These are phyloP conservation scores for Aristolochia contorta DNA, from an alignment of 164 flowering plant genomes.

Conservation along the genomic window DNA sequence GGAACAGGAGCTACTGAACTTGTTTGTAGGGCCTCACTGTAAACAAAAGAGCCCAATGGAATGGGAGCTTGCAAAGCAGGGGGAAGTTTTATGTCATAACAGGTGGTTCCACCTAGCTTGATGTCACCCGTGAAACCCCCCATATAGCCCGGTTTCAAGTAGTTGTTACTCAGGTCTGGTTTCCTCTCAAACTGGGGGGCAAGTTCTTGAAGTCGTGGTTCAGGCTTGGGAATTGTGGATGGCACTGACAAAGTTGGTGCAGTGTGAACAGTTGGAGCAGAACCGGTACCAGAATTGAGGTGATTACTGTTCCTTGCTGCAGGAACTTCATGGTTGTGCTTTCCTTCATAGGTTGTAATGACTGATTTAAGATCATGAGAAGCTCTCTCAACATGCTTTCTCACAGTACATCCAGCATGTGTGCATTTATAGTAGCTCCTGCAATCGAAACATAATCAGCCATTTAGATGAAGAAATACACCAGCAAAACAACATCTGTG, in stretches of 20 bases:
- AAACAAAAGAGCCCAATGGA: conserved; percentile 32
- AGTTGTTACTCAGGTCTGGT: conserved; percentile 26
- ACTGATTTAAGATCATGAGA: conserved; percentile 62
- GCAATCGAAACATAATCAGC: conserved; percentile 1
- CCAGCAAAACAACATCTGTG: neutral
- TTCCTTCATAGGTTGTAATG: conserved; percentile 78
- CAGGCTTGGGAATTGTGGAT: conserved; percentile 32
- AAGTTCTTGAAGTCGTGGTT: conserved; percentile 35
- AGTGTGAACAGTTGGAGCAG: conserved; percentile 20
- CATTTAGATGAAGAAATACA: neutral
- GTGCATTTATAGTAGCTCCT: conserved; percentile 98
- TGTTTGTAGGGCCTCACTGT: conserved; percentile 15
- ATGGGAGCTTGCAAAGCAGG: conserved; percentile 26
- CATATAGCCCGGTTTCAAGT: conserved; percentile 25
- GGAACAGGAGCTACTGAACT: conserved; percentile 21
- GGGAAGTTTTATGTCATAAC: conserved; percentile 51
- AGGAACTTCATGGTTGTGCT: conserved; percentile 89
- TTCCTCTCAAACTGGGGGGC: conserved; percentile 37
- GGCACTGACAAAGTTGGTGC: conserved; percentile 23
- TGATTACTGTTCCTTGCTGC: conserved; percentile 54
- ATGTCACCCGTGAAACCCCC: conserved; percentile 31
- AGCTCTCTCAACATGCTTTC: conserved; percentile 80
- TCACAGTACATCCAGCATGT: conserved; percentile 63
- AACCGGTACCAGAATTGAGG: conserved; percentile 22
- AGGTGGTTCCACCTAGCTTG: conserved; percentile 31